These are phyloP conservation scores for Termitomyces bulborhizus DNA, from an alignment of 768 basidiomycete genomes.

Conservation along the genomic window DNA sequence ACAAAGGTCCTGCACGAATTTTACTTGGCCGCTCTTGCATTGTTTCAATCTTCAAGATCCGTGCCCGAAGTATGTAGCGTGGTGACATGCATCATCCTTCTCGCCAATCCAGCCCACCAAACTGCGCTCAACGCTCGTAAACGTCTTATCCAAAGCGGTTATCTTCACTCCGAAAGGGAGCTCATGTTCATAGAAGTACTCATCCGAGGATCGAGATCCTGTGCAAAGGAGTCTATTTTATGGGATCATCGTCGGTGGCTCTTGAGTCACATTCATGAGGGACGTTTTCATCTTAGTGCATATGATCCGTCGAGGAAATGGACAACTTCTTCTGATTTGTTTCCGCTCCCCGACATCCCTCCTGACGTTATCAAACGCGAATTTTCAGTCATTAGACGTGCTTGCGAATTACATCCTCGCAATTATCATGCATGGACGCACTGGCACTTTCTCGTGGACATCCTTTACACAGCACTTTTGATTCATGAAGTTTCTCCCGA, in stretches of 20 bases:
- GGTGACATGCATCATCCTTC: conserved; percentile 45
- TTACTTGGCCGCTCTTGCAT: conserved; percentile 38
- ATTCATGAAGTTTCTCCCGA: conserved; percentile 12
- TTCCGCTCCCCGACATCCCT: conserved; percentile 27
- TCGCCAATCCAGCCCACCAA: conserved; percentile 65
- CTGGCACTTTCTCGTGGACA: conserved; percentile 42
- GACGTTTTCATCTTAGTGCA: conserved; percentile 5
- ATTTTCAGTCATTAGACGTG: conserved; percentile 36
- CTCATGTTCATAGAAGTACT: conserved; percentile 39
- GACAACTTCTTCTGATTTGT: conserved; percentile 19
- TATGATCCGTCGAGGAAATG: conserved; percentile 12
- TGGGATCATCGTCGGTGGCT: conserved; percentile 74
- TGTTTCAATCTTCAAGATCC: conserved; percentile 26
- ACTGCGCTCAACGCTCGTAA: conserved; percentile 63
- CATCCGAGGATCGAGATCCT: conserved; percentile 45
- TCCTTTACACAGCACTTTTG: conserved; percentile 16
- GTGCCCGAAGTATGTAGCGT: conserved; percentile 14
- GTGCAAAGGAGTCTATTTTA: conserved; percentile 58
- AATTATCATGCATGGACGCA: conserved; percentile 76
- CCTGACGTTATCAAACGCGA: conserved; percentile 36
- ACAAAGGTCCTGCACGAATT: conserved; percentile 47
- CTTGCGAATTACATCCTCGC: conserved; percentile 59
- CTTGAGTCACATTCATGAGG: conserved; percentile 27
- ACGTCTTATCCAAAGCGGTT: conserved; percentile 33
- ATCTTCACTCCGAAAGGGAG: conserved; percentile 37